Base-by-base conservation (phyloP, 495 filamentous ascomycete genomes). In the Xylaria castorea region DNA sequence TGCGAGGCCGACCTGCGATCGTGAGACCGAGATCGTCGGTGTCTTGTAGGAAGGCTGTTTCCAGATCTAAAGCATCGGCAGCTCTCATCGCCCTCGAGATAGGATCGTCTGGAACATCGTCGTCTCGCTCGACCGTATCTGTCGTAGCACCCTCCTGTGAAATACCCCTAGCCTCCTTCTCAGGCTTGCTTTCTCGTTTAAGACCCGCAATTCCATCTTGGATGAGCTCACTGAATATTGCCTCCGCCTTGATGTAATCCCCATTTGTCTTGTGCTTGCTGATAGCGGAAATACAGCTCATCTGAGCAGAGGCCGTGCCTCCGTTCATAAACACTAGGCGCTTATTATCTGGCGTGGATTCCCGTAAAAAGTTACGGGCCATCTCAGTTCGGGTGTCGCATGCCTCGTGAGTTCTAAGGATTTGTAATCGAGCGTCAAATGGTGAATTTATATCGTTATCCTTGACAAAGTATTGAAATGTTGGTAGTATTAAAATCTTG, bases 321-420 rank as follows among this genome's bases (percentile, higher is more conserved):
- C 86, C 87, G 75, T 88, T 81, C 70, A 85, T 78, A 68, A 89
- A 87, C 12, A 88, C 85, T 1, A 87, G 72, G 44, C 83, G 83
- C 65, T 81, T 85, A 36, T 83, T 80, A 51, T 76, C 74, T 20
- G 77, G 70, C 8, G 78, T 82, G 1, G 84, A 81, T 40, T 76
- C 75, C 50, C 75, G 73, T 36, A 89, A 74, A 76, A 89, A 89
- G 16, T 75, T 73, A 25, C 81, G 74, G 34, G 86, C 86, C 60
- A 78, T 80, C 30, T 84, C 78, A 48, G 78, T 77, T 70, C 86
- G 84, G 8, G 79, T 72, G 60, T 75, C 67, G 42, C 80, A 81
- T 64, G 85, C 84, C 22, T 72, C 74, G 64, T 87, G 84, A 16
- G 85, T 77, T 20, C 75, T 71, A 25, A 77, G 78, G 60, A 89